Base-by-base conservation (phyloP, 768 basidiomycete species). In the Leucocoprinus birnbaumii region DNA sequence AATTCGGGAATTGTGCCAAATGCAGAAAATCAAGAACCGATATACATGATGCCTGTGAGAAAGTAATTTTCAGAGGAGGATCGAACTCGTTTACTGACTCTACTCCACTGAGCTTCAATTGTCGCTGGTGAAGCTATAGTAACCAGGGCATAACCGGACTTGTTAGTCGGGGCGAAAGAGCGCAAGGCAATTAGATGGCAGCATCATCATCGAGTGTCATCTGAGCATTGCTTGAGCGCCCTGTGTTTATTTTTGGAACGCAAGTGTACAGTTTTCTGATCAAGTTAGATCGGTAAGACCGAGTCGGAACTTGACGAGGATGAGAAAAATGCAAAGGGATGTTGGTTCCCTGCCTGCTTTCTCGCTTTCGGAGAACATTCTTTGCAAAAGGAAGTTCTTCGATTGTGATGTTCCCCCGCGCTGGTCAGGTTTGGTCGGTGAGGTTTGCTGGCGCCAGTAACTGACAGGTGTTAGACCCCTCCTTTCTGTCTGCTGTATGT, bases 271-370 rank as follows among this genome's bases (percentile, higher is more conserved):
- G 9, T 55, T 38, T 46, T 47, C 44, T 47, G 52, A 53, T 53
- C 44, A 38, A 38, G 37, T 53, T 43, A 37, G 31, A 44, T 53
- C 27, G 34, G 35, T 8, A 41, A 55, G 25, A 22, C 53, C 53
- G 53, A 55, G 46, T 55, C 53, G 53, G 46, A 55, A 34, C 14
- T 41, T 18, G 53, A 48, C 52, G 16, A 25, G 37, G 27, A 47
- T 53, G 42, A 24, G 42, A 45, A 53, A n/a, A 21, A 19, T 22
- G 16, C 25, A 25, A 31, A 31, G 31, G 31, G 31, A 51, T 42
- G 0, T 3, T 51, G 37, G 22, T 7, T 26, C 41, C 41, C 50
- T 51, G 41, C 31, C 31, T 42, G 50, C 3, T 42, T 25, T 35
- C 31, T 31, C 10, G 34, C 14, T 37, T 48, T 48, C 34, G 27